Percentiles rank a stretch among this genome's conserved stretches.
Conservation (phyloP, 2,329 filamentous ascomycete species). For the Arthrobotrys iridis region DNA sequence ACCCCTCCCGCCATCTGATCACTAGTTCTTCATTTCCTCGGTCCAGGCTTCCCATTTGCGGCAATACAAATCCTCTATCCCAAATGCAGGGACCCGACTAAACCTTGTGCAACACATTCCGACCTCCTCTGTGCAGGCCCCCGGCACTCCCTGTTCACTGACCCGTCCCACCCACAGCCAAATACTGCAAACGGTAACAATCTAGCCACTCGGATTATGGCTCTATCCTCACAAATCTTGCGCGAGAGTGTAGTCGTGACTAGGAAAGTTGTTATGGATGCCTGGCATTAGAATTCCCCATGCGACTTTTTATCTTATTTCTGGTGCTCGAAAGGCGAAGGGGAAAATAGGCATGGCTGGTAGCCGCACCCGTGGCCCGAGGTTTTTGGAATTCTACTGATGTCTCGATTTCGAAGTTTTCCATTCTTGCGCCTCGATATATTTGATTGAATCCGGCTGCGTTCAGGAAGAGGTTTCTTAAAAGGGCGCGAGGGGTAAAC, state of each 20-base stretch:
- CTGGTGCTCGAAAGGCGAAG: conserved; percentile 6
- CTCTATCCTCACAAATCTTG: not conserved
- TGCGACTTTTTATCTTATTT: conserved; percentile 4
- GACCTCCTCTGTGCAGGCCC: conserved; percentile 37
- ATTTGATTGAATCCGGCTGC: conserved; percentile 17
- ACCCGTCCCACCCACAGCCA: conserved; percentile 16
- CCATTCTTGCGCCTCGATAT: conserved; percentile 46
- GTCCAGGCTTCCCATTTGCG: conserved; percentile 44
- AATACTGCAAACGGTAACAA: conserved; percentile 45
- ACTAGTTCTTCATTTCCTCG: not conserved
- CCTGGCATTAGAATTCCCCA: conserved; percentile 37
- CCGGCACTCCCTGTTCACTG: conserved; percentile 18
- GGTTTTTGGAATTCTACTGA: conserved; percentile 11
- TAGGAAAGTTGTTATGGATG: conserved; percentile 27
- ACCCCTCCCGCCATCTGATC: not conserved
- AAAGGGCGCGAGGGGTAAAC: conserved; percentile 21
- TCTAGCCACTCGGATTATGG: conserved; percentile 27
- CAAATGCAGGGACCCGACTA: conserved; percentile 45
- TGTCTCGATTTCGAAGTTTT: conserved; percentile 28
- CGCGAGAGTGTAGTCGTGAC: conserved; percentile 16
- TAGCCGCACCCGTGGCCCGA: conserved; percentile 16
- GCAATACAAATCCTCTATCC: conserved; percentile 18
- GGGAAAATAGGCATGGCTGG: conserved; percentile 33
- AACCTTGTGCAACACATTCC: conserved; percentile 54
- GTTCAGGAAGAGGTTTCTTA: conserved; percentile 33